Percentiles rank a stretch among this genome's conserved stretches.
Conservation (phyloP, 1,284 basidiomycete species). For the Irpex rosettiformis region DNA sequence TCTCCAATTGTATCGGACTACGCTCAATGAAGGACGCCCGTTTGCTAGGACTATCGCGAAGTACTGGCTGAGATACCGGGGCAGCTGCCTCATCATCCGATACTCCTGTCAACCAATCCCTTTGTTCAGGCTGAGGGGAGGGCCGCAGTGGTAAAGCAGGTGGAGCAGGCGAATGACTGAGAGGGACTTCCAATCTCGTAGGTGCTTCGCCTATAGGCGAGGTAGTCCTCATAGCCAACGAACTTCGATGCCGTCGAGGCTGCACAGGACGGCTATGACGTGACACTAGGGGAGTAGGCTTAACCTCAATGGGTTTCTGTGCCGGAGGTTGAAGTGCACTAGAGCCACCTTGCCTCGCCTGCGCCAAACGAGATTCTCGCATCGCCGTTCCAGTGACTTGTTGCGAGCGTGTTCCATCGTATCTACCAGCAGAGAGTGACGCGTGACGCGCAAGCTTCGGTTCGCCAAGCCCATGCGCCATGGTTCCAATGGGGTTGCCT, state of each 20-base stretch:
- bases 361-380: constrained; percentile 37
- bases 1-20: constrained; percentile 40
- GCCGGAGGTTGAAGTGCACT: constrained; percentile 14
- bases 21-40: constrained; percentile 62
- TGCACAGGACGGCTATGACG: neutral
- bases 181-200: neutral
- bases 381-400: constrained; percentile 55
- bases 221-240: constrained; percentile 17
- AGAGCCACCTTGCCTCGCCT: constrained; percentile 43
- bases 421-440: constrained; percentile 4
- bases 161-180: neutral
- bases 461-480: constrained; percentile 1
- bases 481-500: constrained; percentile 6
- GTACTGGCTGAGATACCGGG: constrained; percentile 36
- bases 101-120: constrained; percentile 74
- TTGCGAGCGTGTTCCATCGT: constrained; percentile 36
- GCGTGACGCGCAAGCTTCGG: neutral
- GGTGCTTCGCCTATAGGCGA: constrained; percentile 8
- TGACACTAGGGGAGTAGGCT: neutral
- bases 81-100: constrained; percentile 35
- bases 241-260: constrained; percentile 15
- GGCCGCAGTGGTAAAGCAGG: constrained; percentile 26
- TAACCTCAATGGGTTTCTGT: neutral
- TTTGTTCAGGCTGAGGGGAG: constrained; percentile 24
- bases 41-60: constrained; percentile 68